These are phyloP conservation scores for Anisodus tanguticus DNA, from an alignment of 257 asterid genomes.

Conservation along the genomic window DNA sequence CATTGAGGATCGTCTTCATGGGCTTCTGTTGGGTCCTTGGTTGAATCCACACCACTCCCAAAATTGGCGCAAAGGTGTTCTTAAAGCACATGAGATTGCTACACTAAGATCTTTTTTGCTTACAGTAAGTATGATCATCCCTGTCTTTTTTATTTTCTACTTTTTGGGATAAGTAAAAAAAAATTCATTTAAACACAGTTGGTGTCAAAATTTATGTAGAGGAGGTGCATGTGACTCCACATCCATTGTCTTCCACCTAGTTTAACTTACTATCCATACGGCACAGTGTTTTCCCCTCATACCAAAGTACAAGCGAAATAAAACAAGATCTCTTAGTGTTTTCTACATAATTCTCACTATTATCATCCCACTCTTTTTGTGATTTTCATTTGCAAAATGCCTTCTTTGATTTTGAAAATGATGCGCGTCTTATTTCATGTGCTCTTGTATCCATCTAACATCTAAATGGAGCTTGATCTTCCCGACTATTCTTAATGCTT, in stretches of 20 bases:
- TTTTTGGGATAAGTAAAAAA: background rate
- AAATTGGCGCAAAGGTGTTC: constrained; percentile 68
- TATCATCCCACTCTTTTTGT: constrained; percentile 1
- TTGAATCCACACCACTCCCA: constrained; percentile 70
- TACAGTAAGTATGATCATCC: constrained; percentile 49
- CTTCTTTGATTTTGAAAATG: background rate
- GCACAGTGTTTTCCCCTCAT: background rate
- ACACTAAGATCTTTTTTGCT: constrained; percentile 61
- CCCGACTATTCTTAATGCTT: background rate
- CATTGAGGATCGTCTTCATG: constrained; percentile 81
- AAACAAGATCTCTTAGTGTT: background rate
- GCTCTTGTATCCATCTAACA: constrained; percentile 13
- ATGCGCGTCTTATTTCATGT: background rate
- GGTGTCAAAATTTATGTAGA: background rate
- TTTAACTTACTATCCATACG: background rate
- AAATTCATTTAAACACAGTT: background rate
- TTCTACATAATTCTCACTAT: background rate
- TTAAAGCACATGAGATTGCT: constrained; percentile 51
- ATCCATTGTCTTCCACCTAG: constrained; percentile 10
- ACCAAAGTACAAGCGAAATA: constrained; percentile 8
- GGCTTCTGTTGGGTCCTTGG: constrained; percentile 95
- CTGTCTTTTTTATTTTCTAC: background rate
- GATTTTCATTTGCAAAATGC: constrained; percentile 21
- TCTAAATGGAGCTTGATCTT: background rate
- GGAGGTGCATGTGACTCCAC: constrained; percentile 12